Percentiles rank a stretch among this genome's conserved stretches.
These are phyloP conservation scores for Endocarpon pusillum DNA, from an alignment of 495 filamentous ascomycete genomes.

Conservation along the genomic window DNA sequence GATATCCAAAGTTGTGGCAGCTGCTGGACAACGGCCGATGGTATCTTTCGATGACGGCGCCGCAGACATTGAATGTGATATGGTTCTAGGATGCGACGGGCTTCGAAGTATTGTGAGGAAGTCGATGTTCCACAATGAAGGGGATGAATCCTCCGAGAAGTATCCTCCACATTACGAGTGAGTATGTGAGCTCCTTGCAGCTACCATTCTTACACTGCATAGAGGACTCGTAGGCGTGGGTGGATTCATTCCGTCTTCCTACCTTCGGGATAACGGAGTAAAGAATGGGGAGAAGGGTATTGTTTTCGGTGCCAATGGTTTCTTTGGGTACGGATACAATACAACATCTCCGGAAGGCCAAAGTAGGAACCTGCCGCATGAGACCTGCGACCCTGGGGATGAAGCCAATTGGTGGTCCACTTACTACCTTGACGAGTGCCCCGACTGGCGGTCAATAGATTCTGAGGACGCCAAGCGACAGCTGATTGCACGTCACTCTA, in stretches of 20 bases:
- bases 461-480: constrained; percentile 20
- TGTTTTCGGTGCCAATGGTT: constrained; percentile 33
- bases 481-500: constrained; percentile 25
- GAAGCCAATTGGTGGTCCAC: constrained; percentile 32
- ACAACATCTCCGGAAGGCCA: constrained; percentile 9
- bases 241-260: constrained; percentile 27
- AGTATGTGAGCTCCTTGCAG: constrained; percentile 4
- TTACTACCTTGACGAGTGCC: constrained; percentile 22
- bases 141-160: constrained; percentile 13
- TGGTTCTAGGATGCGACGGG: constrained; percentile 47
- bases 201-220: neutral
- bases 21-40: constrained; percentile 6
- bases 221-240: constrained; percentile 36
- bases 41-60: constrained; percentile 19
- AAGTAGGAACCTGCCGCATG: constrained; percentile 13
- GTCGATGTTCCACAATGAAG: constrained; percentile 24
- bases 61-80: constrained; percentile 23
- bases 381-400: constrained; percentile 19
- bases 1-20: constrained; percentile 12
- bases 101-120: constrained; percentile 31
- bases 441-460: constrained; percentile 20
- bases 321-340: constrained; percentile 38
- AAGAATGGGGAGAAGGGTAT: constrained; percentile 32
- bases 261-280: constrained; percentile 11
- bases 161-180: constrained; percentile 27